Base-by-base conservation (phyloP, 805 yeast species). In the Metschnikowia lochheadii region DNA sequence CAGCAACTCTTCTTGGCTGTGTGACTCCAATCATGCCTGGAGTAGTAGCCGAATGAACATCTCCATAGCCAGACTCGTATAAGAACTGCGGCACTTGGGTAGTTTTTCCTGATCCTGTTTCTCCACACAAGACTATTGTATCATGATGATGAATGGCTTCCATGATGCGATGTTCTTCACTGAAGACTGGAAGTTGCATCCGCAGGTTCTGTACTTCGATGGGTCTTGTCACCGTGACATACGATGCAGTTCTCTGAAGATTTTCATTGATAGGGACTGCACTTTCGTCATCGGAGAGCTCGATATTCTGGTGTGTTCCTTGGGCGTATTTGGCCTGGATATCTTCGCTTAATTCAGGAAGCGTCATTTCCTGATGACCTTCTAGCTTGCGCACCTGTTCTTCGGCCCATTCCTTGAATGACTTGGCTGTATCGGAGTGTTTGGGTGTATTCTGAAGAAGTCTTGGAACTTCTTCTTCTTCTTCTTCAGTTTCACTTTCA, bases 91-190 rank as follows among this genome's bases (percentile, higher is more conserved):
- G 99, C 5, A 94, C 91, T 69, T 94, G 99, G 0, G 99, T 94
- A 1, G 99, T 94, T 66, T 94, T 94, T 69, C 99, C 99, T 2
- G 97, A 90, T 60, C 99, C 99, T 0, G 99, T 94, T 61, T 91
- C 98, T 76, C 99, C 99, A 72, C 97, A 92, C 23, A 94, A 77
- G 13, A 94, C 85, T 0, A 91, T 83, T 53, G 92, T 86, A 61
- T 91, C 97, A 62, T 92, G 87, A 61, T 92, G 95, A 63, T 87
- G 88, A 46, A 94, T 80, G 1, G 97, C 96, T 65, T 94, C 99
- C 97, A 94, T 89, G 45, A 94, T 87, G 49, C 83, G 75, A 64
- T 89, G 96, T 62, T 94, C 99, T 66, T 89, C 96, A 6, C 85
- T 85, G 55, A 81, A 87, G 0, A 94, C 97, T 0, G 99, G 99